Percentiles rank a stretch among this genome's conserved stretches.
These are phyloP conservation scores for Sarocladium oryzae DNA, from an alignment of 2,329 filamentous ascomycete genomes.

Conservation along the genomic window DNA sequence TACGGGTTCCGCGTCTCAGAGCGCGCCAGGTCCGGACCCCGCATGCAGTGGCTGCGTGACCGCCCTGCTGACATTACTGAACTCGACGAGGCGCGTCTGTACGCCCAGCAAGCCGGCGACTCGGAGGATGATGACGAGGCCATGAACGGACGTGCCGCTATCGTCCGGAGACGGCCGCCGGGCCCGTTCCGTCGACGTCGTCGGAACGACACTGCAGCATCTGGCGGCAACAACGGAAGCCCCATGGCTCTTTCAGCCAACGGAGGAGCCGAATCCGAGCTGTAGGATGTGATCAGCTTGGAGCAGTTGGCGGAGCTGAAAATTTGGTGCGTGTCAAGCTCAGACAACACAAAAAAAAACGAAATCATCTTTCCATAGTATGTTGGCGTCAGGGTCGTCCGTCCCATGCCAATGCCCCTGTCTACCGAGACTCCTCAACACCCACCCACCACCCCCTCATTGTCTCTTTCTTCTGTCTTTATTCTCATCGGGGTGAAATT, in stretches of 20 bases:
- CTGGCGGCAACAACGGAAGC: conserved; percentile 36
- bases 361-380: neutral
- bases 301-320: neutral
- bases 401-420: neutral
- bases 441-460: neutral
- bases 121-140: conserved; percentile 52
- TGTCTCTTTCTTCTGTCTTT: neutral
- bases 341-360: neutral
- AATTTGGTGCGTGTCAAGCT: neutral
- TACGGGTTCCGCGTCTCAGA: conserved; percentile 96
- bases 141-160: conserved; percentile 23
- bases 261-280: conserved; percentile 47
- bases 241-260: conserved; percentile 51
- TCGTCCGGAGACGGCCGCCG: conserved; percentile 36
- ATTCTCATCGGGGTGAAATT: neutral
- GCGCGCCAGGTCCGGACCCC: conserved; percentile 77
- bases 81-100: conserved; percentile 68
- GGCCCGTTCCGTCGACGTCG: conserved; percentile 35
- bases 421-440: neutral
- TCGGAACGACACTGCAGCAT: conserved; percentile 27
- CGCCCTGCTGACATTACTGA: conserved; percentile 75
- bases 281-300: conserved; percentile 25
- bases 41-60: conserved; percentile 94
- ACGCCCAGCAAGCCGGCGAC: conserved; percentile 46
- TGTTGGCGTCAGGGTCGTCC: neutral